Evolutionary conservation across 1,284 basidiomycete genomes (phyloP), one percentile per base, ranked within the genome.

Genomic region (Inonotus obliquus): DNA sequence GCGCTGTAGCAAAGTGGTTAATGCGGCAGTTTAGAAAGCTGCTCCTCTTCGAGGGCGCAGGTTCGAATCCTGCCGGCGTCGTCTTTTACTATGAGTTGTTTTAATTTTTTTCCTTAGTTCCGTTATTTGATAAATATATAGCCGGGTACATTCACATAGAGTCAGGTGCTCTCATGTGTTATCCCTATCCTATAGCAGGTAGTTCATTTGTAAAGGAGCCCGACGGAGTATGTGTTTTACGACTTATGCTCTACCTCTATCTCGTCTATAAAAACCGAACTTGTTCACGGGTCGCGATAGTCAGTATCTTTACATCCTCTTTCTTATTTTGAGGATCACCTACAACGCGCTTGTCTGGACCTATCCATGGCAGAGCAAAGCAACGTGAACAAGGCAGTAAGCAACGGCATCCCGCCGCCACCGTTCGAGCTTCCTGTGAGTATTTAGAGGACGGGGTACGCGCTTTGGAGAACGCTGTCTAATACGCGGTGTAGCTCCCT

Each of bases 401-500:
- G 73, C 1, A 76, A 76, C 38, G 74, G 72, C 2, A 54, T 73
- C 25, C 57, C 68, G 1, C 62, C 69, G 10, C 75, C 73, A 1
- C 65, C 41, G 54, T 65, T 76, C 41, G 37, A 68, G 23, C 68
- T 77, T 7, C 75, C 72, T 23, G 74, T 75, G 58, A 54, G 74
- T 54, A 7, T 4, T 32, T 23, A 29, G 29, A 21, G 21, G 29
- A 2, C 14, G 5, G 6, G 13, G 25, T 25, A 51, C 23, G 49
- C 49, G 38, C n/a, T 39, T n/a, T 39, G 38, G 38, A n/a, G 38
- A 13, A 1, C 11, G 29, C 5, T 47, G 53, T 14, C 4, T 54
- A 19, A 49, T 49, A 19, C 29, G 27, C 41, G 57, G 63, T 45
- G 21, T 27, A 83, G 81, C 75, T 78, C 39, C 82, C 82, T 41